Conservation (phyloP, 2,329 filamentous ascomycete genomes). For the Cladophialophora yegresii region DNA sequence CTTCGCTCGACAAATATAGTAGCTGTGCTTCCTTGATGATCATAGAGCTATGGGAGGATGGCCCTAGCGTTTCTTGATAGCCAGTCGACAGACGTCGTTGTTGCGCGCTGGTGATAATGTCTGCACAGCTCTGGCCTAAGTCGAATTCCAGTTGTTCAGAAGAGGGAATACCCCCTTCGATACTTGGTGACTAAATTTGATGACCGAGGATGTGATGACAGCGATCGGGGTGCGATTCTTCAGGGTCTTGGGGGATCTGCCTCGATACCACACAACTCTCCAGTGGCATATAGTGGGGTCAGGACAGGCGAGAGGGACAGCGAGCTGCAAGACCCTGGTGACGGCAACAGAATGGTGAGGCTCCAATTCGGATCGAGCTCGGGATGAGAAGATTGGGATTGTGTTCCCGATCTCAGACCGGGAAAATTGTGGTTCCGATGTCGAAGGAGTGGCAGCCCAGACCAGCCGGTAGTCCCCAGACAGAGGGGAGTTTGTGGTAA, state of each 20-base stretch:
- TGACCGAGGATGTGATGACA: slow-evolving; percentile 20
- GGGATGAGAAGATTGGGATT: background rate
- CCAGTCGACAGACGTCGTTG: background rate
- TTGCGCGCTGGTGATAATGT: slow-evolving; percentile 3
- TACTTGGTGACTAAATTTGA: slow-evolving; percentile 12
- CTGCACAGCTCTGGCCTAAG: slow-evolving; percentile 1
- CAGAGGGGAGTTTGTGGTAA: slow-evolving; percentile 15
- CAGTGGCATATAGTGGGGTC: slow-evolving; percentile 19
- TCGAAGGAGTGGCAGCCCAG: slow-evolving; percentile 19
- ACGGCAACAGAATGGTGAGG: slow-evolving; percentile 20
- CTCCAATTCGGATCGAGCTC: slow-evolving; percentile 10
- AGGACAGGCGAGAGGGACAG: slow-evolving; percentile 6
- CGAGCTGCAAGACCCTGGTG: slow-evolving; percentile 15
- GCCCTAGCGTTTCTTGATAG: slow-evolving; percentile 5
- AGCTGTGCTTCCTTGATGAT: slow-evolving; percentile 7
- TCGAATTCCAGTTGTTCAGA: slow-evolving; percentile 3
- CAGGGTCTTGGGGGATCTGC: slow-evolving; percentile 26
- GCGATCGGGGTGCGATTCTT: slow-evolving; percentile 12
- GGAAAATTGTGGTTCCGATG: slow-evolving; percentile 13
- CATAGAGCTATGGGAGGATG: background rate
- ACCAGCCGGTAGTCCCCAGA: slow-evolving; percentile 10
- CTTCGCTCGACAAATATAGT: slow-evolving; percentile 10
- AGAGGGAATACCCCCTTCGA: background rate
- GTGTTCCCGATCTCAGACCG: slow-evolving; percentile 15
- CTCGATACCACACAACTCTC: slow-evolving; percentile 13